Conservation (phyloP, 148 eudicot genomes). For the Hydrangea macrophylla region DNA sequence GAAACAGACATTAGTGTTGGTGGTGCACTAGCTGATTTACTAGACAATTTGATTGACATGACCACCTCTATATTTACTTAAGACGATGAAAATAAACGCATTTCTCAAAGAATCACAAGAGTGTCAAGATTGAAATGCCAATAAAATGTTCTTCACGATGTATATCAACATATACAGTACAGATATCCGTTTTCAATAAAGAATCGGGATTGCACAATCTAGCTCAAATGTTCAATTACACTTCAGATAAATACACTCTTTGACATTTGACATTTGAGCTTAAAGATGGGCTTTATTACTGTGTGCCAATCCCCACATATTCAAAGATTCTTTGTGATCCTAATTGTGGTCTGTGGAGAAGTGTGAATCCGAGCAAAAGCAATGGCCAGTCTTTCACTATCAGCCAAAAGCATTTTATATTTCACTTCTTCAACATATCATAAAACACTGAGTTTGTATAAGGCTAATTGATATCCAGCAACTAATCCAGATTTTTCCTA, state of each 20-base stretch:
- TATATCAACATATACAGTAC: background rate
- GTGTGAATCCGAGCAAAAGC: slow-evolving; percentile 1
- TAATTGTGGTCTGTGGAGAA: background rate
- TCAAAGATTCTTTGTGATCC: slow-evolving; percentile 6
- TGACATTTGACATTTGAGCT: background rate
- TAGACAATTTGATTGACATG: slow-evolving; percentile 24
- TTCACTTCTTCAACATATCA: slow-evolving; percentile 3
- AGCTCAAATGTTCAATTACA: background rate
- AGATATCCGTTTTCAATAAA: background rate
- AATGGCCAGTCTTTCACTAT: slow-evolving; percentile 10
- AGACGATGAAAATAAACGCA: background rate
- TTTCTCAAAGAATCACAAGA: background rate
- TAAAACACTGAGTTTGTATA: no score
- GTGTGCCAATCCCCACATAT: slow-evolving; percentile 6
- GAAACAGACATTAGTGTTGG: slow-evolving; percentile 65
- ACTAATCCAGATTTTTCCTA: no score
- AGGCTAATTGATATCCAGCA: no score
- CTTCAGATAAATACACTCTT: background rate
- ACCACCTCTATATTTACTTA: slow-evolving; percentile 18
- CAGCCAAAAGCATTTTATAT: background rate
- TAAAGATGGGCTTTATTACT: background rate
- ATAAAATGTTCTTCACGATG: background rate
- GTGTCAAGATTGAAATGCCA: background rate
- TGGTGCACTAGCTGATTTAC: slow-evolving; percentile 33
- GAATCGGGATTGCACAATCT: background rate